Evolutionary conservation across 1,139 yeast genomes (phyloP).

Genomic region (Meyerozyma carpophila): DNA sequence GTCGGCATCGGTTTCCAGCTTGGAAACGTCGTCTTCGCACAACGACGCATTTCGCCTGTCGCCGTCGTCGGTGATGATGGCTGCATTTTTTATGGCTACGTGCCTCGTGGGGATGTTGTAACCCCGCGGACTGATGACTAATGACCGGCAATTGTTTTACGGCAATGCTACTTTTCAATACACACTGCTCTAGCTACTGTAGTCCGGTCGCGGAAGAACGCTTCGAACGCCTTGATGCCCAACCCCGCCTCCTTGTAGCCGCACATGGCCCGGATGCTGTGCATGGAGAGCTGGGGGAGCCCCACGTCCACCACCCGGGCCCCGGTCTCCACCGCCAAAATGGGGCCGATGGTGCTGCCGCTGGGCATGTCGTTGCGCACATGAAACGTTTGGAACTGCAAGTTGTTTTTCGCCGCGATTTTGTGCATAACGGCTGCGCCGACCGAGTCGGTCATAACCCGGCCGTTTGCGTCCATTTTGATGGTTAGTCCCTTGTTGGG

Average conservation of each 20-base stretch:
- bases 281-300: conserved; percentile 43
- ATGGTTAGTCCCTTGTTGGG: conserved; percentile 40
- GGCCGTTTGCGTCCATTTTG: conserved; percentile 38
- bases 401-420: conserved; percentile 24
- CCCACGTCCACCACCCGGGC: conserved; percentile 44
- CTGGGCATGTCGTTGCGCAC: conserved; percentile 40
- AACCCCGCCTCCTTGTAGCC: conserved; percentile 42
- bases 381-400: conserved; percentile 36
- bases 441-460: conserved; percentile 39
- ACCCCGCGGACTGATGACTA: background rate
- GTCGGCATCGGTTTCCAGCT: background rate
- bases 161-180: no score
- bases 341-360: conserved; percentile 46
- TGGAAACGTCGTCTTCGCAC: background rate
- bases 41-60: background rate
- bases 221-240: conserved; percentile 34
- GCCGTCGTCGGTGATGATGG: background rate
- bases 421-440: conserved; percentile 29
- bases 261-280: conserved; percentile 37
- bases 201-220: conserved; percentile 36
- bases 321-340: conserved; percentile 32
- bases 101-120: background rate
- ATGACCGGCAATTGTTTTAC: background rate
- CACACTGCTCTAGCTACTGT: conserved; percentile 9
- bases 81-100: background rate